Evolutionary conservation across 257 asterid genomes (phyloP), one percentile per base, ranked within the genome.

Genomic region (Thymus quinquecostatus): DNA sequence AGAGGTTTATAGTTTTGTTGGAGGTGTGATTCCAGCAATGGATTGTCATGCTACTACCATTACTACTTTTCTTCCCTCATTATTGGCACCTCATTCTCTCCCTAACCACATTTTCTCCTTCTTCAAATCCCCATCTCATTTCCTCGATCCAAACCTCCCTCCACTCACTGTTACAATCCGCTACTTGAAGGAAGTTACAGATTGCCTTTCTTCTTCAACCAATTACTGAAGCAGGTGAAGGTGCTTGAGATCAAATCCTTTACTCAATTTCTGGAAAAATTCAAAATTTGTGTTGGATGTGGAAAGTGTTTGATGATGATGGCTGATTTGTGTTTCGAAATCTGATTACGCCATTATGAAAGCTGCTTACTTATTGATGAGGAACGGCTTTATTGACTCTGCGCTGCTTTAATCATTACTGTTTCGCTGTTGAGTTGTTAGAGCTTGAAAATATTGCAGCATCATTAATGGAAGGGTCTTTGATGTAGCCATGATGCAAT

Each of bases 1-100:
- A 28, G 51, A 38, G 66, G 66, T 55, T 71, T 69, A 72, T 72
- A 75, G 84, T 73, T 73, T 27, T 62, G 51, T 72, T 84, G 82
- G 75, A 68, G 56, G 79, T 66, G 76, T 70, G 78, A 76, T 76
- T 82, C 86, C 91, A 78, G 86, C 91, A 71, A 88, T 79, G 90
- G 84, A 80, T 64, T 82, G 81, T 81, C 87, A 85, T 86, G 85
- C 88, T 78, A 78, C 75, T 75, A 71, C 83, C 78, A 80, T 76
- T 71, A 67, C 70, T 60, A 75, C 84, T 79, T 85, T 80, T 76
- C 64, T 53, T 68, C 84, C 74, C 68, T 65, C 85, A 82, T 77
- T 74, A 82, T 85, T 77, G 72, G 38, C 64, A 53, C 61, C 68
- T 64, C 71, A 53, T 60, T 80, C 71, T 49, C 72, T 49, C 64